Evolutionary conservation across 108 stramenopile species (phyloP), one percentile per base, ranked within the genome.

Genomic region (Cyclotella atomus): DNA sequence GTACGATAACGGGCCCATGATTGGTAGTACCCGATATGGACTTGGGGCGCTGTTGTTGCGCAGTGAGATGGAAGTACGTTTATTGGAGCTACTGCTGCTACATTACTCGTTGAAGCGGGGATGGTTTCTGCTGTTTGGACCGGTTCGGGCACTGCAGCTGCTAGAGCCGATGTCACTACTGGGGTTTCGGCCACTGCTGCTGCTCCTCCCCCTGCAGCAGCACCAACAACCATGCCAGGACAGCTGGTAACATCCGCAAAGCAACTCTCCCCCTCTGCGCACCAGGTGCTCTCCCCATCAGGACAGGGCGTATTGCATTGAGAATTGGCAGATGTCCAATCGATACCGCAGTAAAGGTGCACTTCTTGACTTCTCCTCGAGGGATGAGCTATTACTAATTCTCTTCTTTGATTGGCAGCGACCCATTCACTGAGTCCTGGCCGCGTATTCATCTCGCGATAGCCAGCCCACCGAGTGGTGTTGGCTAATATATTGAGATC

Each of bases 21-120:
- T 77, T 77, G 76, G 33, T 77, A 77, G 53, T 77, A 77, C 30
- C 69, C 76, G 10, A 77, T 33, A 17, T 64, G 49, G 49, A 77
- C 70, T 7, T 12, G 56, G 24, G 52, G 60, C 7, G 38, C 12
- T 36, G 67, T 69, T 50, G 45, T 41, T 35, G 63, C 54, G 29
- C 73, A 65, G 38, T 54, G 27, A 25, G 64, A n/a, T 0, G 73
- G 55, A 2, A 65, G 49, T 9, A 15, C 30, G 57, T 28, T 17
- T 8, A 41, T 14, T 34, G 60, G 35, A 12, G 60, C 27, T 61
- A 35, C 15, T 43, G 36, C 20, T 19, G 61, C 3, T 7, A n/a
- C 1, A 36, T 29, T 19, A 24, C 12, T 59, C 27, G 23, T 29
- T 23, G 41, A 17, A 35, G 54, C 3, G 28, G 59, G 21, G 14